Percentiles rank a stretch among this genome's conserved stretches.
Evolutionary conservation across 208 protist genomes (phyloP).

Genomic region (Crithidia acanthocephali): DNA sequence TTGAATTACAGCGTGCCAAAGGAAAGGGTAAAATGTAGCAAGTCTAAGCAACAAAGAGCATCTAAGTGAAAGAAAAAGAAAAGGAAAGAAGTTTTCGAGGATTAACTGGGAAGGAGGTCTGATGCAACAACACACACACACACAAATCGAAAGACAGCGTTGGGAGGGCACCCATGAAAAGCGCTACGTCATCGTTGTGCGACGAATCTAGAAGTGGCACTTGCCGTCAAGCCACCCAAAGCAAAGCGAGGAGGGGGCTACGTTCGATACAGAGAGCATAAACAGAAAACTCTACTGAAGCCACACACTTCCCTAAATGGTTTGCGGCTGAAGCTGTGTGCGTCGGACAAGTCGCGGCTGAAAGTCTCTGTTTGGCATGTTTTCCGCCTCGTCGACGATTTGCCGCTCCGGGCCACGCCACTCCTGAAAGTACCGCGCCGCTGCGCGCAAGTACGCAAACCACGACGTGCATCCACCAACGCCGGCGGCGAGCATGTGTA

Average conservation of each 20-base stretch:
- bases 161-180: too few relatives aligned
- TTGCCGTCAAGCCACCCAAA: too few relatives aligned
- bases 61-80: neutral
- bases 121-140: too few relatives aligned
- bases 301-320: conserved; percentile 18
- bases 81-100: neutral
- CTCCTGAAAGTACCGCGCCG: conserved; percentile 43
- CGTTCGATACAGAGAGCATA: too few relatives aligned
- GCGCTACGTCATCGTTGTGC: too few relatives aligned
- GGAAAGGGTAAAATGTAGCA: neutral
- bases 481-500: conserved; percentile 43
- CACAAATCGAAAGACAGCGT: too few relatives aligned
- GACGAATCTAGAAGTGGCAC: too few relatives aligned
- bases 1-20: too few relatives aligned
- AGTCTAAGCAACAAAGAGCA: neutral
- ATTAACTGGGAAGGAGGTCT: too few relatives aligned
- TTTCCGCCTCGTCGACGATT: conserved; percentile 46
- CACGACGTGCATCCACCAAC: conserved; percentile 55
- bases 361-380: conserved; percentile 25
- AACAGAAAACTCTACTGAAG: neutral
- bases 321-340: conserved; percentile 16
- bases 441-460: conserved; percentile 71
- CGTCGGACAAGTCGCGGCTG: conserved; percentile 22
- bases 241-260: too few relatives aligned
- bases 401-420: conserved; percentile 69